A percentile compares a stretch with the other conserved stretches of the same genome.
Conservation (phyloP, 805 yeast species). For the Pichia nanzhaoensis region DNA sequence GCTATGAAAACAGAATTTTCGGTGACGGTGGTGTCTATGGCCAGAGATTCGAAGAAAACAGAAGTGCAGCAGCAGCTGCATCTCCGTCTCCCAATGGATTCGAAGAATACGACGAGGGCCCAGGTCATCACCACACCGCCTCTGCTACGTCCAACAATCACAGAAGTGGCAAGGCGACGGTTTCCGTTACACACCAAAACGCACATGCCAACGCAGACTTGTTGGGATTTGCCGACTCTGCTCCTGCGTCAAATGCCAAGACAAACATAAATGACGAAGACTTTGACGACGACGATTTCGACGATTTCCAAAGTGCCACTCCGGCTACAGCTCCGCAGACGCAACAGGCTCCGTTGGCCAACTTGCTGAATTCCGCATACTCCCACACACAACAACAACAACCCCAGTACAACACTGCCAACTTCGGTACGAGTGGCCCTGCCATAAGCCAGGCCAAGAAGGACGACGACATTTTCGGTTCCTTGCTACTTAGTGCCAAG, state of each 20-base stretch:
- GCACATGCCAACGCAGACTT: constrained; percentile 43
- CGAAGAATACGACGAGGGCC: constrained; percentile 52
- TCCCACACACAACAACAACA: constrained; percentile 14
- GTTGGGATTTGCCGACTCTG: constrained; percentile 37
- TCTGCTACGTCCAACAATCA: too few species aligned
- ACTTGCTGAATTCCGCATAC: constrained; percentile 27
- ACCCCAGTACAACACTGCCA: constrained; percentile 9
- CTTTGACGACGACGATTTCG: constrained; percentile 45
- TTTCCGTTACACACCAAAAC: constrained; percentile 35
- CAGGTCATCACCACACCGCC: constrained; percentile 20
- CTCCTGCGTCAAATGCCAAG: neutral
- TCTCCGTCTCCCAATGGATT: constrained; percentile 35
- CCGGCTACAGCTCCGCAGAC: constrained; percentile 16
- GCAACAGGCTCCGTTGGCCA: constrained; percentile 8
- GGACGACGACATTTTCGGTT: constrained; percentile 61
- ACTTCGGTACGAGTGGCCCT: constrained; percentile 21
- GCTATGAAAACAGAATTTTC: constrained; percentile 45
- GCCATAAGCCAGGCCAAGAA: constrained; percentile 36
- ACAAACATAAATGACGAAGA: constrained; percentile 13
- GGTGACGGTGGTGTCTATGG: constrained; percentile 73
- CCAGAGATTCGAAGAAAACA: constrained; percentile 52
- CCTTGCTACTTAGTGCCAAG: constrained; percentile 61
- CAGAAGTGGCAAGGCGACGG: constrained; percentile 29
- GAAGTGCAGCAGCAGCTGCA: constrained; percentile 35
- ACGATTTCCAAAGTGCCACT: constrained; percentile 64